Percentiles rank a stretch among this genome's conserved stretches.
Conservation (phyloP, 2,329 filamentous ascomycete genomes). For the Verticillium longisporum region DNA sequence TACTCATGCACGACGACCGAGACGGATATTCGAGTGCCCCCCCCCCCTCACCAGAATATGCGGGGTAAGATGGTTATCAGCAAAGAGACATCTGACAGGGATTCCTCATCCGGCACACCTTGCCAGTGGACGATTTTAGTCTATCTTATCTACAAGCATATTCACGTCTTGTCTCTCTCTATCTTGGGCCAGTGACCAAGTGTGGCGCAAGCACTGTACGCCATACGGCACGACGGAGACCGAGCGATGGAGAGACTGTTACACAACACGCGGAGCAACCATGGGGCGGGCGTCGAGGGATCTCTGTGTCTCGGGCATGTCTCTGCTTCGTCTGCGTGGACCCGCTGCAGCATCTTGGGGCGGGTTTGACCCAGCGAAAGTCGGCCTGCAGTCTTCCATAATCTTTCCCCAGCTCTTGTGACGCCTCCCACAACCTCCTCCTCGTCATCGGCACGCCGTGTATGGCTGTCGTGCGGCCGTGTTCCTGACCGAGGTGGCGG, state of each 20-base stretch:
- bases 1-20: background rate
- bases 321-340: background rate
- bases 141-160: too few relatives aligned
- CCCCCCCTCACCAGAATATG: background rate
- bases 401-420: too few relatives aligned
- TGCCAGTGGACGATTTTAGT: too few relatives aligned
- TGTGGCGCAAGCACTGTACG: background rate
- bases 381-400: too few relatives aligned
- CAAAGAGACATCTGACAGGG: background rate
- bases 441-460: background rate
- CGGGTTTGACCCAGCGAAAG: too few relatives aligned
- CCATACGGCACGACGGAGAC: background rate
- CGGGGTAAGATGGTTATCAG: background rate
- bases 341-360: conserved; percentile 5
- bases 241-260: background rate
- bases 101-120: background rate
- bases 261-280: background rate
- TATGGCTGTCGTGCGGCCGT: too few relatives aligned
- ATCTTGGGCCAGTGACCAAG: background rate
- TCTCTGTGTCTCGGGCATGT: background rate
- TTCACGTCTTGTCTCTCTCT: background rate
- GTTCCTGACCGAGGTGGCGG: too few relatives aligned
- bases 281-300: background rate
- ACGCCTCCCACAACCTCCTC: too few relatives aligned
- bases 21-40: background rate